These are phyloP conservation scores for Aspergillus avenaceus DNA, from an alignment of 495 filamentous ascomycete genomes.

Conservation along the genomic window DNA sequence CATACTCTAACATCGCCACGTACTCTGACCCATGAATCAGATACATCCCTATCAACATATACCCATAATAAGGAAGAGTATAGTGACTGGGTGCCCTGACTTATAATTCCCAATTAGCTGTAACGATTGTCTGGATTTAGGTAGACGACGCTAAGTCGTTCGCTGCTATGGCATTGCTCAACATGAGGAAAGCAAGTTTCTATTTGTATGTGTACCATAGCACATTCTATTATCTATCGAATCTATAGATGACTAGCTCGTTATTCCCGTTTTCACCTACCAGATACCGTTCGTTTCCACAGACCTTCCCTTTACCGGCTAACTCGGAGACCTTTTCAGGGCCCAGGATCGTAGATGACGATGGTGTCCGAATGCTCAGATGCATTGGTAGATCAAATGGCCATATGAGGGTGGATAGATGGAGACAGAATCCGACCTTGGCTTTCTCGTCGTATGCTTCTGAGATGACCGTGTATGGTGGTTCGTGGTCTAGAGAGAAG, in stretches of 20 bases:
- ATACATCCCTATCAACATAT: too few species aligned
- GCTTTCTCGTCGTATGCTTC: slow-evolving; percentile 50
- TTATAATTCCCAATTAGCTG: too few species aligned
- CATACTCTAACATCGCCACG: too few species aligned
- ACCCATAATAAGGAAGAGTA: too few species aligned
- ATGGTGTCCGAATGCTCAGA: slow-evolving; percentile 33
- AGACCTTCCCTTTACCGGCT: slow-evolving; percentile 50
- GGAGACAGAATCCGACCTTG: slow-evolving; percentile 52
- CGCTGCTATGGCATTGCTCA: too few species aligned
- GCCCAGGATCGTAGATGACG: slow-evolving; percentile 33
- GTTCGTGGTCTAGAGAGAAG: slow-evolving; percentile 16
- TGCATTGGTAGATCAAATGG: slow-evolving; percentile 20
- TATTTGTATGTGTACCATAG: not conserved
- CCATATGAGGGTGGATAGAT: slow-evolving; percentile 31
- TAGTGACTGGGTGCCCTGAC: too few species aligned
- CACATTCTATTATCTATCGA: slow-evolving; percentile 31
- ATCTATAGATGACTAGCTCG: slow-evolving; percentile 52
- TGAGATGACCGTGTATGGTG: slow-evolving; percentile 44
- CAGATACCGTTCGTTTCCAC: slow-evolving; percentile 60
- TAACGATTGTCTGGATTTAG: too few species aligned
- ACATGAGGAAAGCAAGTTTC: too few species aligned
- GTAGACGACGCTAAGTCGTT: too few species aligned
- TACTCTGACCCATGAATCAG: too few species aligned
- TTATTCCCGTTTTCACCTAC: slow-evolving; percentile 54
- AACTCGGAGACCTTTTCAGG: slow-evolving; percentile 50